These are phyloP conservation scores for Aegilops speltoides DNA, from an alignment of 176 grass and related monocot species.

Conservation along the genomic window DNA sequence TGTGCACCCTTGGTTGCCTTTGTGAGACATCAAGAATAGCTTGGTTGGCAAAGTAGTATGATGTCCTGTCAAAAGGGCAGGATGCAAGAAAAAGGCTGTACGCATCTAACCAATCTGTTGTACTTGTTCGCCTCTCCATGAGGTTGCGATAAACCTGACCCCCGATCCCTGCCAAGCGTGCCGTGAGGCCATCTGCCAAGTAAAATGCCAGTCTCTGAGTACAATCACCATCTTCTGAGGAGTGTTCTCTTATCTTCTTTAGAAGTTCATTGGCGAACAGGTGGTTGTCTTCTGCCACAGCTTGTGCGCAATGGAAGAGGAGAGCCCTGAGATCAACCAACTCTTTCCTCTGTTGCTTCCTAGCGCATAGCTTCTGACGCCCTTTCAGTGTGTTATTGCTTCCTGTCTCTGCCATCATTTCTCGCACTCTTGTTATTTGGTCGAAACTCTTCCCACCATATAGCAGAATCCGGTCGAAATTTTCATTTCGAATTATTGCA, in stretches of 20 bases:
- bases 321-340: constrained; percentile 45
- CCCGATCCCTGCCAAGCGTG: too few relatives aligned
- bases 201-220: too few relatives aligned
- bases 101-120: too few relatives aligned
- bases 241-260: too few relatives aligned
- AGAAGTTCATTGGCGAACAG: too few relatives aligned
- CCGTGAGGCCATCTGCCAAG: too few relatives aligned
- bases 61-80: constrained; percentile 31
- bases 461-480: constrained; percentile 54
- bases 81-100: too few relatives aligned
- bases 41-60: constrained; percentile 49
- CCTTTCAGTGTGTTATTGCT: constrained; percentile 9
- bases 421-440: constrained; percentile 24
- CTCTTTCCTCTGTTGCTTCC: constrained; percentile 27
- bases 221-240: too few relatives aligned
- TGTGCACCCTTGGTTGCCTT: constrained; percentile 42
- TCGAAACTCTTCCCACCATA: background rate
- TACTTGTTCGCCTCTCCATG: too few relatives aligned
- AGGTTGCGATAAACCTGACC: too few relatives aligned
- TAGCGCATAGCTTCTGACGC: background rate
- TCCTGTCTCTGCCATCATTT: constrained; percentile 39
- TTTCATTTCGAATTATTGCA: constrained; percentile 39
- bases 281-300: too few relatives aligned
- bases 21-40: constrained; percentile 39
- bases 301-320: background rate